These are phyloP conservation scores for Lecanoromycetidae sp. DNA, from an alignment of 2,329 filamentous ascomycete species.

Conservation along the genomic window DNA sequence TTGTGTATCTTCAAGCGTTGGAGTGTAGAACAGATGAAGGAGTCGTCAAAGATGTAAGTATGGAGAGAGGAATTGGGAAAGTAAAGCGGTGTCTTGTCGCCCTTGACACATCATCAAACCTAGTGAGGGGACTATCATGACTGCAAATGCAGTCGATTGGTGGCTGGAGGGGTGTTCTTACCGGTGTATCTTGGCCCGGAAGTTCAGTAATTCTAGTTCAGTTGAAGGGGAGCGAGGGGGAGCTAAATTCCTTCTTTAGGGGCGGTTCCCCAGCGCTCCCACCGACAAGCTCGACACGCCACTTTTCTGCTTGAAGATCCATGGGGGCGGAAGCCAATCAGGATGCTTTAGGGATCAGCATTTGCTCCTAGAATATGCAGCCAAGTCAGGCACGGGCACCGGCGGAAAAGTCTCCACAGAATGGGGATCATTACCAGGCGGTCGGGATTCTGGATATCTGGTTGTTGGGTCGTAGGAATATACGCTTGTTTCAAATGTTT, in stretches of 20 bases:
- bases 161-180: not conserved
- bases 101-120: constrained; percentile 7
- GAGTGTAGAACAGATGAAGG: not conserved
- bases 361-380: no score
- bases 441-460: not conserved
- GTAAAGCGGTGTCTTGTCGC: not conserved
- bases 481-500: no score
- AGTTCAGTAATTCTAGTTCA: no score
- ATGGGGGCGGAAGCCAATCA: constrained; percentile 6
- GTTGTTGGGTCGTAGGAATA: not conserved
- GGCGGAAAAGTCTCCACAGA: constrained; percentile 4
- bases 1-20: not conserved
- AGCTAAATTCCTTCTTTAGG: no score
- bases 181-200: no score
- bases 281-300: no score
- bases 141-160: not conserved
- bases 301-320: constrained; percentile 1
- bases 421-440: constrained; percentile 1
- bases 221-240: no score
- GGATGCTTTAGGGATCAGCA: not conserved
- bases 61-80: not conserved
- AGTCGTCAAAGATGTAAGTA: not conserved
- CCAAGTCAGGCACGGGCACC: not conserved
- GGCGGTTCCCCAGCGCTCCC: no score
- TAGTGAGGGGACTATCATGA: constrained; percentile 3